Base-by-base conservation (phyloP, 768 basidiomycete genomes). In the Kwoniella dendrophila region DNA sequence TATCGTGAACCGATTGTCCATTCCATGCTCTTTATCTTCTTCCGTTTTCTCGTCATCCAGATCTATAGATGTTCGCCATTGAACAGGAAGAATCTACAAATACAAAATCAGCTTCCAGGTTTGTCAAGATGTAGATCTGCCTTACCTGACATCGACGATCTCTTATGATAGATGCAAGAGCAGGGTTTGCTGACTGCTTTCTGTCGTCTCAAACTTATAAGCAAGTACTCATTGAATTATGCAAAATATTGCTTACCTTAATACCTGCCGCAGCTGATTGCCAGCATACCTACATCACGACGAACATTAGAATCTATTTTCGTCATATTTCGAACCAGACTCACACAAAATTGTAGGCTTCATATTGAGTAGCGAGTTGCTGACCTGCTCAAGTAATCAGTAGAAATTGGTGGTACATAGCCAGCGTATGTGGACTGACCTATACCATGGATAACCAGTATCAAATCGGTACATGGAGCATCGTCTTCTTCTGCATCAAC, bases 391-490 rank as follows among this genome's bases (percentile, higher is more conserved):
- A n/a, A 14, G 0, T 30, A 0, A 16, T 62, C 26, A 38, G 32
- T n/a, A 26, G 3, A 56, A 65, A n/a, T 59, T 70, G 72, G 34
- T 16, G n/a, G 26, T 49, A n/a, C n/a, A n/a, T n/a, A 5, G n/a
- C 12, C 11, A 10, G 8, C 60, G 14, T 27, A 4, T 8, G 36
- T 36, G 4, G 29, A 74, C 72, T 76, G 70, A 32, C 80, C 82
- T 27, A 83, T 83, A 1, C 82, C 82, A 68, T 83, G 82, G 12
- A 83, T 75, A 52, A 83, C 76, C 51, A 83, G 65, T n/a, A 82
- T 81, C 24, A 82, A 71, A 66, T 82, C 81, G 3, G 81, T 82
- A 54, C 76, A 77, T 6, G 71, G 74, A 14, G 67, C 50, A 38
- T 79, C 75, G n/a, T 74, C 72, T 20, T 73, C 75, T 29, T 71